phyloP scores from a whole-genome alignment of 306 rosid genomes.

The Vachellia pachyceras region DNA sequence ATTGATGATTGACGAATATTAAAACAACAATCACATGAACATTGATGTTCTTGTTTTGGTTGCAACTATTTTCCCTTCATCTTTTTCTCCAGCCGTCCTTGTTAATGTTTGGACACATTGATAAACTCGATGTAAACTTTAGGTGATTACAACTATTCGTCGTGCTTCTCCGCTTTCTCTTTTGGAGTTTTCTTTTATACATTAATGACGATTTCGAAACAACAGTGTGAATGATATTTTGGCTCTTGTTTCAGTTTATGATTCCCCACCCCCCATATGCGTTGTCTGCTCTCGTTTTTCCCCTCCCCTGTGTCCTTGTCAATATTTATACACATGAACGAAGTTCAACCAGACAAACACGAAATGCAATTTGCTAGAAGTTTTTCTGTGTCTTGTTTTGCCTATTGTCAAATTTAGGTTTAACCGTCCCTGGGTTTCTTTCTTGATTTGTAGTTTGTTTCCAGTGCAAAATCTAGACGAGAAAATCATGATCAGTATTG shows the following conservation, averaged over 20 bases:
- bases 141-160: slow-evolving; percentile 4
- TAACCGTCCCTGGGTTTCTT: slow-evolving; percentile 7
- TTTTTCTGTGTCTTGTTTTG: slow-evolving; percentile 9
- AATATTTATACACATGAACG: slow-evolving; percentile 21
- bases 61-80: background rate
- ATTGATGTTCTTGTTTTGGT: slow-evolving; percentile 21
- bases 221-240: background rate
- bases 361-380: background rate
- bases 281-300: background rate
- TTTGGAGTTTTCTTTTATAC: slow-evolving; percentile 23
- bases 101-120: slow-evolving; percentile 22
- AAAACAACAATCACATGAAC: background rate
- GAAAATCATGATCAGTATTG: slow-evolving; percentile 16
- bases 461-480: slow-evolving; percentile 29
- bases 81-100: slow-evolving; percentile 27
- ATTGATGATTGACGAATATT: slow-evolving; percentile 13
- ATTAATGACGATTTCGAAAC: slow-evolving; percentile 24
- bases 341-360: background rate
- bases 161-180: background rate
- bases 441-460: slow-evolving; percentile 17
- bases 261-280: background rate
- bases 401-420: slow-evolving; percentile 1
- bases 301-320: background rate
- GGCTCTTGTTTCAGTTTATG: slow-evolving; percentile 15
- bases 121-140: slow-evolving; percentile 22